Conservation (phyloP, 345 rosid genomes). For the Lepidium africanum region DNA sequence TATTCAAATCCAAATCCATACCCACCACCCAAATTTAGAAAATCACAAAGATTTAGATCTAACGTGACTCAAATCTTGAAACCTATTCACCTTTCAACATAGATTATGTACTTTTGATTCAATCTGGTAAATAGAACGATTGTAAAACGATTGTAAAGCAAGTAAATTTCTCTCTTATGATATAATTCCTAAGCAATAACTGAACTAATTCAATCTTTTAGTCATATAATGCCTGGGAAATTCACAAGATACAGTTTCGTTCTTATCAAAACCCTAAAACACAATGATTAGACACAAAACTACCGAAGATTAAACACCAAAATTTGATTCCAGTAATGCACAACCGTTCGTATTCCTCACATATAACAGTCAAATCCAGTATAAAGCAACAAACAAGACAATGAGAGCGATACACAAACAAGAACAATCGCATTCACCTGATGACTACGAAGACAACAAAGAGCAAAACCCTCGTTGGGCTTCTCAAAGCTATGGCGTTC, state of each 20-base stretch:
- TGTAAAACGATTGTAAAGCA: conserved; percentile 1
- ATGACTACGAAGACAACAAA: neutral
- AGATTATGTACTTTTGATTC: neutral
- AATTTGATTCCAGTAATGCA: conserved; percentile 16
- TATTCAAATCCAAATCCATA: conserved; percentile 5
- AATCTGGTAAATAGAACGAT: neutral
- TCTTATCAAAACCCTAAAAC: conserved; percentile 22
- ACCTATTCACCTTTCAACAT: conserved; percentile 9
- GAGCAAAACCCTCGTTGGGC: conserved; percentile 1
- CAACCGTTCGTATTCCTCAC: neutral
- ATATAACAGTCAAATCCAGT: conserved; percentile 4
- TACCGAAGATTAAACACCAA: conserved; percentile 15
- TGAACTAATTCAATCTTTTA: neutral
- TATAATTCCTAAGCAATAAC: conserved; percentile 1
- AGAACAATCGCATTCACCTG: conserved; percentile 23
- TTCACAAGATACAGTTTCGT: neutral
- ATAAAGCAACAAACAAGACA: neutral
- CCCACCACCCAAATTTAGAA: neutral
- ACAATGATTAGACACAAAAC: conserved; percentile 8
- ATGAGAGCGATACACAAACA: neutral
- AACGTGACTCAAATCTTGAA: conserved; percentile 15
- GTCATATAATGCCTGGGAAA: neutral
- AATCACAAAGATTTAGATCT: conserved; percentile 14
- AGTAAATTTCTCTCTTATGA: neutral
- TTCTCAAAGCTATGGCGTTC: conserved; percentile 15